phyloP scores from a whole-genome alignment of 306 rosid genomes.

The Morella rubra region DNA sequence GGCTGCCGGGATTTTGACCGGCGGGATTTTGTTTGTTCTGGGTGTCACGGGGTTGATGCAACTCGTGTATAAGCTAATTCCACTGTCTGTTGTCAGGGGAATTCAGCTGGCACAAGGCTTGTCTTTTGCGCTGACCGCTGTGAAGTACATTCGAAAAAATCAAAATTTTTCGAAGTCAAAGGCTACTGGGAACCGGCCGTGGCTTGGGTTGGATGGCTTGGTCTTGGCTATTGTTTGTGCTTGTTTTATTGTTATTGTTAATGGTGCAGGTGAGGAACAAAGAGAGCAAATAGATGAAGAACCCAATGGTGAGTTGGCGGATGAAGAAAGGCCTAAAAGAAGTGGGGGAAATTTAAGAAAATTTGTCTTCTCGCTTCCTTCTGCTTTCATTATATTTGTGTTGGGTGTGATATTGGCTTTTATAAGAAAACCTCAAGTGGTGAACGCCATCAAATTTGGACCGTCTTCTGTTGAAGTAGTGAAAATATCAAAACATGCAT shows the following conservation, averaged over 20 bases:
- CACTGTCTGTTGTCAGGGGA: conserved; percentile 64
- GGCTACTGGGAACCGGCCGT: conserved; percentile 36
- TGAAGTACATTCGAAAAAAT: conserved; percentile 49
- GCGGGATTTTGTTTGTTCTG: conserved; percentile 42
- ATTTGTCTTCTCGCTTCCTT: conserved; percentile 52
- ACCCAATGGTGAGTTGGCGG: not conserved
- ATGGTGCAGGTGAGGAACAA: conserved; percentile 60
- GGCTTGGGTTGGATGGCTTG: conserved; percentile 79
- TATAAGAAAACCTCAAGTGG: conserved; percentile 51
- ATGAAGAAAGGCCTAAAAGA: not conserved
- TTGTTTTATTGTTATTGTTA: conserved; percentile 52
- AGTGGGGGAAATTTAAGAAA: conserved; percentile 28
- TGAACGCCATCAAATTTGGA: conserved; percentile 54
- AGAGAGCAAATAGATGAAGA: not conserved
- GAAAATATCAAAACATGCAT: conserved; percentile 52
- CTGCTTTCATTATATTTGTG: conserved; percentile 57
- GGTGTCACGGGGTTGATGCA: conserved; percentile 68
- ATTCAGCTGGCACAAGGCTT: conserved; percentile 76
- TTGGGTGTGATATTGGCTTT: conserved; percentile 63
- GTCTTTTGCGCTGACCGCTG: conserved; percentile 66
- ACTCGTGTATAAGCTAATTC: conserved; percentile 53
- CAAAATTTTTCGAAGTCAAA: conserved; percentile 57
- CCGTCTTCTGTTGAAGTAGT: conserved; percentile 55
- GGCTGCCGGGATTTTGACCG: conserved; percentile 76
- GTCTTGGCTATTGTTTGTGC: conserved; percentile 52